Base-by-base conservation (phyloP, 1,284 basidiomycete genomes). In the Sporisorium iseilematis-ciliati region DNA sequence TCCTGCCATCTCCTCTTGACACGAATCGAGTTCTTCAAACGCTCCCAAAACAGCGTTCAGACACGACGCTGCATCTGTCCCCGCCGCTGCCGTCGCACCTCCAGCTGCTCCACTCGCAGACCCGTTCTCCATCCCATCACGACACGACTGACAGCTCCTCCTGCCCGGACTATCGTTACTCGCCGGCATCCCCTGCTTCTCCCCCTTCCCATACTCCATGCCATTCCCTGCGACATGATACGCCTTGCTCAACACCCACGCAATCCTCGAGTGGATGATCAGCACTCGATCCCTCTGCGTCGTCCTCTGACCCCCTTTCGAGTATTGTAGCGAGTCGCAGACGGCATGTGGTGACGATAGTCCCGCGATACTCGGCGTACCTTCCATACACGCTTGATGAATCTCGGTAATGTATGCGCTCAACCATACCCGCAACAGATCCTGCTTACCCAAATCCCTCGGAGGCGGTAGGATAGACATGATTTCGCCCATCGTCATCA, bases 401-500 rank as follows among this genome's bases (percentile, higher is more conserved):
- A 71, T 57, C 50, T 71, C 68, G 23, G 68, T 65, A 23, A 71
- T 52, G 53, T 71, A 71, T 10, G 68, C 68, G 45, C 62, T 71
- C 7, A 71, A 43, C 68, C 62, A 71, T 12, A 71, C 68, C 4
- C 68, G 41, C n/a, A 71, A 43, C n/a, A 71, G 50, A 45, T 71
- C 68, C 50, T 71, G 68, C 38, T 71, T 71, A 29, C 62, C 68
- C 53, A 71, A 31, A 50, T 71, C 62, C 16, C 68, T 35, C 18
- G 68, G 68, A 18, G 68, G 68, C 10, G 68, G 68, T 0, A 71
- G 51, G 53, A 71, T 65, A 43, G 54, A 57, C 68, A 71, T 71
- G 62, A 71, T 71, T 29, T 71, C 68, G 21, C 62, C 68, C 68
- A 71, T 71, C 3, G 68, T 71, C 68, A 72, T 58, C 61, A 64